Base-by-base conservation (phyloP, 176 grass and related monocot genomes). In the Secale cereale region DNA sequence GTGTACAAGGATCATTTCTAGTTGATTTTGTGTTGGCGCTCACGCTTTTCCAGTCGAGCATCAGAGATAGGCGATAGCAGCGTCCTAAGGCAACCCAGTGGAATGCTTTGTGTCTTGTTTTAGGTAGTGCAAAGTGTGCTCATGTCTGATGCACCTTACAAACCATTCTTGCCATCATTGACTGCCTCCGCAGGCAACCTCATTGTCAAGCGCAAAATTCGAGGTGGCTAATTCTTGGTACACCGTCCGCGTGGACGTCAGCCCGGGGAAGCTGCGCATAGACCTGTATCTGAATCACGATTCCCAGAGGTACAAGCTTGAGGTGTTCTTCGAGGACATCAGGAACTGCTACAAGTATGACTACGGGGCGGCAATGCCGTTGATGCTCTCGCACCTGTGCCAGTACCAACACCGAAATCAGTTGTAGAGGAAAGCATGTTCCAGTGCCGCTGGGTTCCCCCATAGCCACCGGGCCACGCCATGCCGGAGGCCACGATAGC, bases 401-500 rank as follows among this genome's bases (percentile, higher is more conserved):
- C 39, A 8, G 39, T 10, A 40, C 39, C 39, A 40, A 40, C 39
- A 40, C 39, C 39, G 8, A 40, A 8, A 40, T 10, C 39, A 40
- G 1, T 40, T 40, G 39, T 1, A 40, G 81, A 86, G 40, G 90
- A 91, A 50, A 87, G 77, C 9, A 48, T 59, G 0, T 74, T 76
- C 59, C 88, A 85, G 83, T 85, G 70, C 32, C 87, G 74, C 76
- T 97, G 92, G 94, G 86, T 94, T 46, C 92, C 92, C n/a, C 94
- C 94, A 59, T 87, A 93, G 65, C 89, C 91, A 65, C 92, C 95
- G 40, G 26, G 83, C 2, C 88, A 95, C 8, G 85, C 27, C 33
- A 90, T 95, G 89, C 89, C 89, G 40, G 95, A 95, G 82, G 95
- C 92, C 11, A 83, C 78, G 6, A 79, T 86, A 50, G 95, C 91